Base-by-base conservation (phyloP, 2,329 filamentous ascomycete genomes). In the Ophiocordyceps sinensis region DNA sequence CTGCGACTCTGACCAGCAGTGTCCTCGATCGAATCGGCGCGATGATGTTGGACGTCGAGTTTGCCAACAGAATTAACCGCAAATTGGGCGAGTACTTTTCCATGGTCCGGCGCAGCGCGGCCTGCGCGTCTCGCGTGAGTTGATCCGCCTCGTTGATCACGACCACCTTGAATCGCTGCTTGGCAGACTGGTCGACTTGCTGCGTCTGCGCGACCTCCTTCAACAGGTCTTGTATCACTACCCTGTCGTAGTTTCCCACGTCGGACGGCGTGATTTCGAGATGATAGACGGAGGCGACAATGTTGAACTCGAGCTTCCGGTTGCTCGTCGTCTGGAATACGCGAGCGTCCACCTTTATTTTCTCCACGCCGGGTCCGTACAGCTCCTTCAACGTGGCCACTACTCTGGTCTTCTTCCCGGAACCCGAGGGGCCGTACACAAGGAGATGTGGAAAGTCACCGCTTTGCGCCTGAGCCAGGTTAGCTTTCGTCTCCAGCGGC, bases 61-160 rank as follows among this genome's bases (percentile, higher is more conserved):
- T 96, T 38, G 91, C 91, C 45, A 98, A 67, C 45, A 98, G 67
- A 38, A 98, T 96, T 51, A 98, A 64, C 19, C 91, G 75, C 56
- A 98, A 56, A 59, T 98, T 98, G 13, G 89, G 88, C 54, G 85
- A 93, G 70, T 98, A 98, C 63, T 98, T 98, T 66, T 98, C 91
- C 91, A 98, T 98, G 0, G 91, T 98, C 47, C 91, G 73, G 60
- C 91, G 77, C 55, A 98, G 67, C 28, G 93, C 93, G 0, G 93
- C 91, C 64, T 98, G 91, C 4, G 91, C 91, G 69, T 98, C 91
- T 47, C 91, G 72, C 4, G 82, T 91, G 48, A 98, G 71, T 56
- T 94, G 85, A 57, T 98, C 93, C 8, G 91, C 91, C 68, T 98
- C 91, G 54, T 98, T 98, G 71, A 98, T 96, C 30, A 98, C 89